phyloP scores from a whole-genome alignment of 2,329 filamentous ascomycete genomes.

The Apiospora pterosperma region DNA sequence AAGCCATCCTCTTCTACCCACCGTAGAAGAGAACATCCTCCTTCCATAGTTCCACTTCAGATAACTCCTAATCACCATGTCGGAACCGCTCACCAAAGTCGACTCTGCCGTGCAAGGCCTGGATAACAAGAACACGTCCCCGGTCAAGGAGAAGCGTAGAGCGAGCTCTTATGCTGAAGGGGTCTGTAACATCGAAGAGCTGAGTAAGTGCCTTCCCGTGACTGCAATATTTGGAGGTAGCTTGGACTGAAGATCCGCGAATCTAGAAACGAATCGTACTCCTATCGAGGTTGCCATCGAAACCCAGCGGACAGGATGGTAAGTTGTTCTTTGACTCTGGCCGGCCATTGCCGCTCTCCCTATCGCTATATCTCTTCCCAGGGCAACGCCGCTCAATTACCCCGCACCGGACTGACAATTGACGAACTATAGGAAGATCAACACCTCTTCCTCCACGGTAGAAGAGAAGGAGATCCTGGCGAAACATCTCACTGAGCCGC shows the following conservation, averaged over 20 bases:
- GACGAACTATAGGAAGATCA: conserved; percentile 74
- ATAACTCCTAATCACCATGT: conserved; percentile 13
- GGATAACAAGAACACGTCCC: conserved; percentile 48
- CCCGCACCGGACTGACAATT: conserved; percentile 5
- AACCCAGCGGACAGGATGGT: conserved; percentile 88
- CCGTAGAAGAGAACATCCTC: background rate
- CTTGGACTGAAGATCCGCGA: background rate
- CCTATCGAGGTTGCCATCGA: conserved; percentile 73
- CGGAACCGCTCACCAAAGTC: conserved; percentile 74
- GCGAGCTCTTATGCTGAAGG: conserved; percentile 70
- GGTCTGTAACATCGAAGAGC: conserved; percentile 79
- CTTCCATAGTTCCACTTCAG: background rate
- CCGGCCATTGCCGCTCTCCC: background rate
- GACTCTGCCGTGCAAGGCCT: conserved; percentile 87
- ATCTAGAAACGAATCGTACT: conserved; percentile 67
- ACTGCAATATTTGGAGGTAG: background rate
- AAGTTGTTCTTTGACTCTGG: conserved; percentile 32
- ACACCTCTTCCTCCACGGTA: conserved; percentile 72
- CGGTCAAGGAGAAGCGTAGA: conserved; percentile 67
- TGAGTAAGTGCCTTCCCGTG: conserved; percentile 59
- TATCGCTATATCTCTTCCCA: conserved; percentile 3
- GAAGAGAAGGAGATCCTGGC: conserved; percentile 85
- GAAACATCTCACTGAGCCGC: conserved; percentile 73
- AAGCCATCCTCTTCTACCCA: background rate
- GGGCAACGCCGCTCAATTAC: conserved; percentile 2